Conservation (phyloP, 345 rosid genomes). For the Hibiscus syriacus region DNA sequence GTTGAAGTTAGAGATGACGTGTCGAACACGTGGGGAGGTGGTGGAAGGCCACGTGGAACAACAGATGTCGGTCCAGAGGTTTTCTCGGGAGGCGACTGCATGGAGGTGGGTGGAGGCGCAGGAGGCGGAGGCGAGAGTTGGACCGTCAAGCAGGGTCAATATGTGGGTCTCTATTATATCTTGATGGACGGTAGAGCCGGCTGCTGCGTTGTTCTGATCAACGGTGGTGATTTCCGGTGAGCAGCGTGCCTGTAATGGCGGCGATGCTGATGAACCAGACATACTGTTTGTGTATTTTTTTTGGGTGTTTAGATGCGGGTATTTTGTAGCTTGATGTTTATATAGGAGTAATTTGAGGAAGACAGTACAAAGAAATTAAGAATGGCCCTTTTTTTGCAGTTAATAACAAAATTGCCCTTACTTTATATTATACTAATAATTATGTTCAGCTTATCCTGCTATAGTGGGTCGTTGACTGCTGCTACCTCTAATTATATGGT, state of each 20-base stretch:
- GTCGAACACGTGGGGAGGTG: slow-evolving; percentile 21
- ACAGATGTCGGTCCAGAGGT: slow-evolving; percentile 52
- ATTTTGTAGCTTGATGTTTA: not conserved
- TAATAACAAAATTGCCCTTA: not conserved
- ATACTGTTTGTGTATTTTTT: not conserved
- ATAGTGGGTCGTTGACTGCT: not conserved
- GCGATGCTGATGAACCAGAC: not conserved
- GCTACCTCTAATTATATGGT: too few relatives aligned
- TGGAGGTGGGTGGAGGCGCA: slow-evolving; percentile 47
- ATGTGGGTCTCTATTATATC: slow-evolving; percentile 58
- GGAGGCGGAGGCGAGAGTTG: slow-evolving; percentile 47
- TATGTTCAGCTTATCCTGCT: not conserved
- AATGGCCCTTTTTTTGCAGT: not conserved
- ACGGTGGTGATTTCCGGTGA: not conserved
- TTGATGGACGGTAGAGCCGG: slow-evolving; percentile 38
- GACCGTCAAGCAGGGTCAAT: slow-evolving; percentile 67
- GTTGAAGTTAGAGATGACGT: slow-evolving; percentile 34
- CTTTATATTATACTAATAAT: not conserved
- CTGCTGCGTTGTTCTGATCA: not conserved
- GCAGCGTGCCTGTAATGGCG: not conserved
- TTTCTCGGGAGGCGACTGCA: slow-evolving; percentile 34
- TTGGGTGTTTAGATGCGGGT: not conserved
- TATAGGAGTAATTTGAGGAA: not conserved
- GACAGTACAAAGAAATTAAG: not conserved
- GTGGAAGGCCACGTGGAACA: slow-evolving; percentile 75